phyloP scores from a whole-genome alignment of 305 asterid genomes.

The Rubia peregrina region DNA sequence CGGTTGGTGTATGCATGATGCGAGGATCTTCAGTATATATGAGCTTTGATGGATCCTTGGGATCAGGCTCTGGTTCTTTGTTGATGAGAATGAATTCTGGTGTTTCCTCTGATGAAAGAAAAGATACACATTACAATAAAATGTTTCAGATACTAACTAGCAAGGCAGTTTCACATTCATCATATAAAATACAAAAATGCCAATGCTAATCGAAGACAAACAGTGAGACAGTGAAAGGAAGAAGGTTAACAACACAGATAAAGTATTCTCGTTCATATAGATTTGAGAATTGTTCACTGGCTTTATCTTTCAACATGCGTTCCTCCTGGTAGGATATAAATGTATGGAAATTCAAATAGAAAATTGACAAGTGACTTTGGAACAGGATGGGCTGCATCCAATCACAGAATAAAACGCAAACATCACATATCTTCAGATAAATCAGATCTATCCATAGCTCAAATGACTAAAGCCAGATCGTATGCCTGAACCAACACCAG shows the following conservation, averaged over 20 bases:
- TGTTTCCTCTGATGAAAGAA: constrained; percentile 41
- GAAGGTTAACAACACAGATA: not conserved
- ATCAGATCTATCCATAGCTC: not conserved
- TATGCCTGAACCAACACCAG: not conserved
- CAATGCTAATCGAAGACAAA: not conserved
- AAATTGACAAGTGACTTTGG: not conserved
- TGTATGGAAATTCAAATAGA: not conserved
- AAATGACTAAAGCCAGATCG: not conserved
- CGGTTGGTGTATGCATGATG: constrained; percentile 88
- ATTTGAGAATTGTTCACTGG: not conserved
- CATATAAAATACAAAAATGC: not conserved
- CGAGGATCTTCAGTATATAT: constrained; percentile 67
- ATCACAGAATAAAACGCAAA: not conserved
- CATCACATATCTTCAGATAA: not conserved
- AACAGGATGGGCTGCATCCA: not conserved
- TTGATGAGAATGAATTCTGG: constrained; percentile 75
- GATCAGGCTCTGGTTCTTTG: constrained; percentile 89
- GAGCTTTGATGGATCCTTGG: constrained; percentile 66
- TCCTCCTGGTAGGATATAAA: not conserved
- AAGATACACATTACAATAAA: not conserved
- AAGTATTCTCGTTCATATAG: not conserved
- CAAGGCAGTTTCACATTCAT: not conserved
- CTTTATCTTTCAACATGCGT: not conserved
- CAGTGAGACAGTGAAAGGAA: not conserved
- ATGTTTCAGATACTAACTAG: not conserved